Conservation (phyloP, 192 early-diverging fungal genomes). For the Gorgonomyces haynaldii region DNA sequence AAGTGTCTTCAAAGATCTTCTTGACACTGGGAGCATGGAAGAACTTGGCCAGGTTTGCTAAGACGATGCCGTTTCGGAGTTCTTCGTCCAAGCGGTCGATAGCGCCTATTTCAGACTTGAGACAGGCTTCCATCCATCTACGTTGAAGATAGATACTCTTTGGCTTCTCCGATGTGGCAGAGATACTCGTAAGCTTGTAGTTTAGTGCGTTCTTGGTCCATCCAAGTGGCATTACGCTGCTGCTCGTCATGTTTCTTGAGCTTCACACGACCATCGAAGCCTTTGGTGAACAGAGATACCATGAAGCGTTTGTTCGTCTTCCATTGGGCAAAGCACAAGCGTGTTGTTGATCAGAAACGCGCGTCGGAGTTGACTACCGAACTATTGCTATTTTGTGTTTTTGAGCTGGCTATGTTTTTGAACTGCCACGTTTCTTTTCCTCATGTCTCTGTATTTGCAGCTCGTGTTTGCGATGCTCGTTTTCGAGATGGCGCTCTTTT, state of each 20-base stretch:
- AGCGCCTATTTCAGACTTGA: conserved; percentile 65
- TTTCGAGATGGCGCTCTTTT: too few relatives aligned
- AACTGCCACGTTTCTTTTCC: too few relatives aligned
- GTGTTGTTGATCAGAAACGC: not conserved
- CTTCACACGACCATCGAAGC: not conserved
- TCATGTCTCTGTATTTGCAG: too few relatives aligned
- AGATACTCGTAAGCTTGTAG: conserved; percentile 98
- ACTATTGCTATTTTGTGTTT: not conserved
- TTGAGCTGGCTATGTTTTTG: not conserved
- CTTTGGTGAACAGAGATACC: not conserved
- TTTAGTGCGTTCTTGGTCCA: conserved; percentile 78
- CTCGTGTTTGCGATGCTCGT: too few relatives aligned
- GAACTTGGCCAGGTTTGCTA: conserved; percentile 78
- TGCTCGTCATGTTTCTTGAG: not conserved
- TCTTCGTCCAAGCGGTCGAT: conserved; percentile 78
- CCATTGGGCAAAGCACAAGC: not conserved
- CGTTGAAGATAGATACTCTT: conserved; percentile 53
- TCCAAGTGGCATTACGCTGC: conserved; percentile 50
- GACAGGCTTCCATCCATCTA: conserved; percentile 93
- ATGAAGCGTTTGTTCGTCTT: not conserved
- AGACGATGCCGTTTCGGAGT: conserved; percentile 81
- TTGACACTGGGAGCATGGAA: conserved; percentile 75
- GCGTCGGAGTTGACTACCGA: not conserved
- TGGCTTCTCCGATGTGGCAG: conserved; percentile 97
- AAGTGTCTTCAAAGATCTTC: conserved; percentile 67